Conservation (phyloP, 2,329 filamentous ascomycete species). For the Talaromyces islandicus region DNA sequence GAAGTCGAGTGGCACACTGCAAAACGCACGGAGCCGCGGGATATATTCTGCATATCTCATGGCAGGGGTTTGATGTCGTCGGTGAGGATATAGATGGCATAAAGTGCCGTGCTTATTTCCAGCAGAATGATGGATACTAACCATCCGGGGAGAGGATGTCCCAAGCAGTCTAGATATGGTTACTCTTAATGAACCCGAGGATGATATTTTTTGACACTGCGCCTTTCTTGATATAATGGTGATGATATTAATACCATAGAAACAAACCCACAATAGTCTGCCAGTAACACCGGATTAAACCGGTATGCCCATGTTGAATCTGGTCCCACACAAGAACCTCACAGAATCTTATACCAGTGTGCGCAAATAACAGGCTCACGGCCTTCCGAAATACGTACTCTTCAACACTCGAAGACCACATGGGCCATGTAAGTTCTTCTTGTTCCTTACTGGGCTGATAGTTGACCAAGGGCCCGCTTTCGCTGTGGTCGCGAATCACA, state of each 20-base stretch:
- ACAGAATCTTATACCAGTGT: neutral
- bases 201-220: conserved; percentile 1
- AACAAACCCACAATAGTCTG: neutral
- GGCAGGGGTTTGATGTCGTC: neutral
- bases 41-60: conserved; percentile 17
- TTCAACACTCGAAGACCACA: too few species aligned
- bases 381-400: too few species aligned
- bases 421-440: neutral
- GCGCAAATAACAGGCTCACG: too few species aligned
- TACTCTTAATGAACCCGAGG: conserved; percentile 2
- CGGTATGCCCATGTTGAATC: neutral
- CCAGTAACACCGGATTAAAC: neutral
- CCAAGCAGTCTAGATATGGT: neutral
- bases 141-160: neutral
- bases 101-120: conserved; percentile 7
- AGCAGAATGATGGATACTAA: conserved; percentile 4
- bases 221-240: neutral
- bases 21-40: conserved; percentile 23
- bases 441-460: neutral
- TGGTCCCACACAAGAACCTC: too few species aligned
- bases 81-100: conserved; percentile 10
- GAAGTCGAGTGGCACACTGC: conserved; percentile 2
- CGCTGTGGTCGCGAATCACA: neutral
- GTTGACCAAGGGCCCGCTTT: too few species aligned
- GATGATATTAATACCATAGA: too few species aligned